phyloP scores from a whole-genome alignment of 352 stramenopile species.

The Aphanomyces invadans region DNA sequence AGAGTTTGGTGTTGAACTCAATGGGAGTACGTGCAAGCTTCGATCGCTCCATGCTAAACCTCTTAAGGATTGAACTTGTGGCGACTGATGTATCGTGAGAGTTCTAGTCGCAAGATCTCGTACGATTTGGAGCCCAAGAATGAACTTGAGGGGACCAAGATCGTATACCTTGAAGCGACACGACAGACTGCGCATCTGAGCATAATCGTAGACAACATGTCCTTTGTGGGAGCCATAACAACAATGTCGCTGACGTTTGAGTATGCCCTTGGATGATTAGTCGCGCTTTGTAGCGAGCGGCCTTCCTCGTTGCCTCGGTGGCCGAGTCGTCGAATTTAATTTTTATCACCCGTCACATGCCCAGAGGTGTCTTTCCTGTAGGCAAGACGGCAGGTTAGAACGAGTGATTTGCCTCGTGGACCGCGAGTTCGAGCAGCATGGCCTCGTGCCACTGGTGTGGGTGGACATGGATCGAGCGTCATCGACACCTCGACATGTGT shows the following conservation, averaged over 20 bases:
- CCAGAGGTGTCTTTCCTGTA: too few species aligned
- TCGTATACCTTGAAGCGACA: background rate
- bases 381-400: background rate
- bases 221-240: background rate
- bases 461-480: background rate
- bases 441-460: background rate
- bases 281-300: too few species aligned
- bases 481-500: background rate
- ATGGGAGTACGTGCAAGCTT: background rate
- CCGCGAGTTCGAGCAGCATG: background rate
- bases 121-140: background rate
- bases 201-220: background rate
- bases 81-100: background rate
- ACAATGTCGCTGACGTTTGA: background rate
- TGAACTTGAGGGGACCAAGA: background rate
- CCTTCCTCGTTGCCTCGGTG: background rate
- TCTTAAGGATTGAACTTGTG: background rate
- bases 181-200: background rate
- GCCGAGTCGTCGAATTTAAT: background rate
- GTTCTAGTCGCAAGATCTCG: background rate
- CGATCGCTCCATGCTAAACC: background rate
- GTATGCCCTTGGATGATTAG: background rate
- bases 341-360: too few species aligned
- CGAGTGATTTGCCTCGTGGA: background rate
- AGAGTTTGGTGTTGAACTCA: background rate